Conservation (phyloP, 352 stramenopile genomes). For the Phytopythium aichiense region DNA sequence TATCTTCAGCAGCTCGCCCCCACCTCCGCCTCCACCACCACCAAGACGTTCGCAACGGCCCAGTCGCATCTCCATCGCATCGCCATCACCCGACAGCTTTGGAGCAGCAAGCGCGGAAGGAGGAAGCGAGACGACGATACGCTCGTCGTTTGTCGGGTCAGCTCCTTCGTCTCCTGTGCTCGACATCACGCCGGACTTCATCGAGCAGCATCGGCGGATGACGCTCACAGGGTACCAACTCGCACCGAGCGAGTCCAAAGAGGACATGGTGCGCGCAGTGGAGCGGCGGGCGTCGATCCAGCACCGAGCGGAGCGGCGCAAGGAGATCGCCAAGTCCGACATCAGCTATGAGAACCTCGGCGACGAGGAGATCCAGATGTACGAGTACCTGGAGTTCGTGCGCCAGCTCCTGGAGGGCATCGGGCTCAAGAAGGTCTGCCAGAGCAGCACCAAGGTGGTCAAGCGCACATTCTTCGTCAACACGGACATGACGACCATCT, state of each 20-base stretch:
- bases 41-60: background rate
- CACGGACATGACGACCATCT: constrained; percentile 36
- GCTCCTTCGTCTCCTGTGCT: background rate
- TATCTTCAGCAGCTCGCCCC: constrained; percentile 11
- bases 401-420: constrained; percentile 54
- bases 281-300: constrained; percentile 41
- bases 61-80: background rate
- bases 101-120: background rate
- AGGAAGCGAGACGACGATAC: constrained; percentile 5
- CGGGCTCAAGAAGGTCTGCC: constrained; percentile 59
- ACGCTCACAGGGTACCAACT: background rate
- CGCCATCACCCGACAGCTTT: constrained; percentile 6
- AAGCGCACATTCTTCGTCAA: constrained; percentile 59
- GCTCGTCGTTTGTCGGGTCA: background rate
- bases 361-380: constrained; percentile 59
- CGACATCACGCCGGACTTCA: constrained; percentile 6
- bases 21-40: constrained; percentile 7
- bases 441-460: constrained; percentile 53
- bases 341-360: constrained; percentile 58
- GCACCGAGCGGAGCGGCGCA: constrained; percentile 43
- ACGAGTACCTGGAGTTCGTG: constrained; percentile 74
- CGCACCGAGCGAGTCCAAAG: constrained; percentile 11
- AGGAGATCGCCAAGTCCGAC: constrained; percentile 39
- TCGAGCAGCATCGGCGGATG: constrained; percentile 7
- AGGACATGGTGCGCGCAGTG: constrained; percentile 25